phyloP scores from a whole-genome alignment of 164 flowering plant genomes.

The Piper betle region DNA sequence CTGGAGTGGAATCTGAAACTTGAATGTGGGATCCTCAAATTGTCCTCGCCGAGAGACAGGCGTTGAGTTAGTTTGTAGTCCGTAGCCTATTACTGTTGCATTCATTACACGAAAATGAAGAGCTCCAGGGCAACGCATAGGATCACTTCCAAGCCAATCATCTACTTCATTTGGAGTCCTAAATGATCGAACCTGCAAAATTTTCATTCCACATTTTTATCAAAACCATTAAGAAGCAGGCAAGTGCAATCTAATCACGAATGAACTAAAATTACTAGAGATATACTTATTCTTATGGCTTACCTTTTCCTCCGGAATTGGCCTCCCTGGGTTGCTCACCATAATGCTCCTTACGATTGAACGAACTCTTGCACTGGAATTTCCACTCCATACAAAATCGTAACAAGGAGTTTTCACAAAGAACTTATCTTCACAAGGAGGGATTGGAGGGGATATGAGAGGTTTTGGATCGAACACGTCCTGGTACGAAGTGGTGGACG shows the following conservation, averaged over 20 bases:
- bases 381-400: constrained; percentile 92
- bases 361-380: constrained; percentile 22
- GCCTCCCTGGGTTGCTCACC: constrained; percentile 78
- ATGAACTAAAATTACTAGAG: too few relatives aligned
- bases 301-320: constrained; percentile 53
- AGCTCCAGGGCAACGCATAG: constrained; percentile 75
- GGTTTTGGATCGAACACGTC: constrained; percentile 40
- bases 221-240: background rate
- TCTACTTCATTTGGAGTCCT: constrained; percentile 55
- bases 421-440: constrained; percentile 78
- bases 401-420: constrained; percentile 52
- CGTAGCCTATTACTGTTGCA: constrained; percentile 78
- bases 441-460: constrained; percentile 41
- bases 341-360: constrained; percentile 43
- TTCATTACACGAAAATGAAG: constrained; percentile 67
- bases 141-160: constrained; percentile 59
- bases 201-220: background rate
- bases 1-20: constrained; percentile 91
- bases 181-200: constrained; percentile 59
- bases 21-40: constrained; percentile 74
- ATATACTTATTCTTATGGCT: background rate
- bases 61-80: constrained; percentile 88
- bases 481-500: constrained; percentile 29
- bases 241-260: background rate
- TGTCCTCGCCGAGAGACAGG: constrained; percentile 41